Conservation (phyloP, 176 grass and related monocot genomes). For the Rhynchospora tenuis region DNA sequence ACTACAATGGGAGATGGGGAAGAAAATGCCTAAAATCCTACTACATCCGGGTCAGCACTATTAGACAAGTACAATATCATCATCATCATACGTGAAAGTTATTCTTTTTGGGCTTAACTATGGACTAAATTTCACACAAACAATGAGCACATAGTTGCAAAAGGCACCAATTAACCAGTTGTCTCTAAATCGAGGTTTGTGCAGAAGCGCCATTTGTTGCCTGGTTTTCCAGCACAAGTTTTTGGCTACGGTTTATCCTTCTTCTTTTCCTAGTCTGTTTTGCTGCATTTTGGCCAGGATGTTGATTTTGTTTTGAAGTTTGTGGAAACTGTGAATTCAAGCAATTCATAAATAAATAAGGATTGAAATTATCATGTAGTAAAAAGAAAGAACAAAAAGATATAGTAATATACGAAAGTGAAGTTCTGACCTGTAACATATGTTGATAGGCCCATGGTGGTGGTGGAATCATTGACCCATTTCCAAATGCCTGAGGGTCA, state of each 20-base stretch:
- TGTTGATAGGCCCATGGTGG: constrained; percentile 75
- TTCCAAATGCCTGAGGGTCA: constrained; percentile 91
- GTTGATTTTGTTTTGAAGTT: constrained; percentile 49
- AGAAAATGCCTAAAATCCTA: constrained; percentile 6
- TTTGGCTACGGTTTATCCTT: constrained; percentile 51
- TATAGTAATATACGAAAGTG: constrained; percentile 12
- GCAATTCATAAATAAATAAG: constrained; percentile 3
- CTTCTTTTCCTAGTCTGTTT: constrained; percentile 57
- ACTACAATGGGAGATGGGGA: not conserved
- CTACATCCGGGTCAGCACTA: not conserved
- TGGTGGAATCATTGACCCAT: constrained; percentile 59
- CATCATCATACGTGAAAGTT: not conserved
- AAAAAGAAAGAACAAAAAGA: constrained; percentile 2
- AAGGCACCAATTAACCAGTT: not conserved
- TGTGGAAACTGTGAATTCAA: constrained; percentile 45
- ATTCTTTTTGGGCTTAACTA: not conserved
- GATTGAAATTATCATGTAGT: not conserved
- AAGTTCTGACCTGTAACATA: constrained; percentile 63
- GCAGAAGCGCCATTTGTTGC: constrained; percentile 42
- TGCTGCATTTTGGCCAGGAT: constrained; percentile 27
- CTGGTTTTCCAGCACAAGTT: constrained; percentile 45
- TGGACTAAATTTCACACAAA: not conserved
- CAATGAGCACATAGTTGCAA: not conserved
- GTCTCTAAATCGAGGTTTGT: constrained; percentile 40
- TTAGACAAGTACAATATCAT: not conserved